Base-by-base conservation (phyloP, 2,329 filamentous ascomycete genomes). In the Elsinoe arachidis region DNA sequence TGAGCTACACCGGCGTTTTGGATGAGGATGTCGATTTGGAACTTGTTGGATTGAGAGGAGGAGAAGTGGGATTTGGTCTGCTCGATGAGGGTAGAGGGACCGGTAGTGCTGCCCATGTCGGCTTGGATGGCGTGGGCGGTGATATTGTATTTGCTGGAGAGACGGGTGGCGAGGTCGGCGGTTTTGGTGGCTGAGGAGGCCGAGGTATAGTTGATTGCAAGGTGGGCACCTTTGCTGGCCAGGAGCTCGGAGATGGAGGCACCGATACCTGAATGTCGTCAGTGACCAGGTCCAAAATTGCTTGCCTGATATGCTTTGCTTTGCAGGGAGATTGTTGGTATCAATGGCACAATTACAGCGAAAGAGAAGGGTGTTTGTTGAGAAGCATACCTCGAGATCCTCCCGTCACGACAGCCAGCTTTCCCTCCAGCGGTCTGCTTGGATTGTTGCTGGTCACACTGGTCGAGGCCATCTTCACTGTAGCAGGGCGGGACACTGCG, bases 21-120 rank as follows among this genome's bases (percentile, higher is more conserved):
- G 76, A 95, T 76, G 55, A 95, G 76, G 60, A 95, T 88, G 72
- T 95, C 88, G 66, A 95, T 79, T 65, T 85, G 82, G 68, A 90
- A 81, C 57, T 76, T 74, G 59, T 72, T 70, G 61, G 73, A 77
- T 64, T 78, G 76, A 26, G 79, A 76, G 58, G 77, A 68, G 7
- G 78, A 68, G 71, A 87, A 84, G 66, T 83, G 75, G 62, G 81
- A 76, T 63, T 81, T 78, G 4, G 82, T 78, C 0, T 78, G 77
- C 21, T 75, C 72, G 63, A 90, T 71, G 54, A 90, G 77, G 41
- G 79, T 73, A 5, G 77, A 74, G 1, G 85, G 82, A 1, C 84
- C 84, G 5, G 77, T 76, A 34, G 82, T 76, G 1, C 79, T 78
- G 61, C 81, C 79, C 65, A 92, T 80, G 71, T 90, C 87, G 23